Conservation (phyloP, 2,329 filamentous ascomycete genomes). For the Huntiella savannae region DNA sequence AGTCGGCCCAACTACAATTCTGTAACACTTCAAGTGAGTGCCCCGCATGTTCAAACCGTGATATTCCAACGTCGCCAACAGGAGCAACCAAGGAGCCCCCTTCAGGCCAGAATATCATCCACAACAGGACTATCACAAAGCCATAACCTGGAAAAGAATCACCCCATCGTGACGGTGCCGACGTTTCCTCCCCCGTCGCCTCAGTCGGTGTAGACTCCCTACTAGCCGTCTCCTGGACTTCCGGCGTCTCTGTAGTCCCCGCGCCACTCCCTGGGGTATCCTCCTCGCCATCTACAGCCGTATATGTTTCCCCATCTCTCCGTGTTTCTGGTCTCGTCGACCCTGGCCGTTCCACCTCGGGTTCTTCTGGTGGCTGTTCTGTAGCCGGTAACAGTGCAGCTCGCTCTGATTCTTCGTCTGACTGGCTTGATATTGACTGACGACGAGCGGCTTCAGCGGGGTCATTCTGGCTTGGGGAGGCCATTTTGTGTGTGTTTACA, state of each 20-base stretch:
- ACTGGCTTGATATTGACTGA: no score
- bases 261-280: not conserved
- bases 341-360: no score
- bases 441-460: no score
- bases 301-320: no score
- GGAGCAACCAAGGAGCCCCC: slow-evolving; percentile 17
- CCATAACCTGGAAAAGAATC: slow-evolving; percentile 8
- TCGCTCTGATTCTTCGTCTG: no score
- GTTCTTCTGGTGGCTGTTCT: no score
- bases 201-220: not conserved
- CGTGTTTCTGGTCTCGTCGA: no score
- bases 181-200: not conserved
- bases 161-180: not conserved
- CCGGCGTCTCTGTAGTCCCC: not conserved
- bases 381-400: no score
- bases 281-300: not conserved
- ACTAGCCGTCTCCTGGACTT: no score
- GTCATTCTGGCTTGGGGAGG: no score
- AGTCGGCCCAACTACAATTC: slow-evolving; percentile 39
- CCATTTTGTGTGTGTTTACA: no score
- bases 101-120: slow-evolving; percentile 10
- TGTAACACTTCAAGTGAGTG: slow-evolving; percentile 35
- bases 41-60: slow-evolving; percentile 31
- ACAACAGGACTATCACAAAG: slow-evolving; percentile 7
- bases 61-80: slow-evolving; percentile 15